Evolutionary conservation across 1,284 basidiomycete species (phyloP), one percentile per base, ranked within the genome.

Genomic region (Puccinia horiana): DNA sequence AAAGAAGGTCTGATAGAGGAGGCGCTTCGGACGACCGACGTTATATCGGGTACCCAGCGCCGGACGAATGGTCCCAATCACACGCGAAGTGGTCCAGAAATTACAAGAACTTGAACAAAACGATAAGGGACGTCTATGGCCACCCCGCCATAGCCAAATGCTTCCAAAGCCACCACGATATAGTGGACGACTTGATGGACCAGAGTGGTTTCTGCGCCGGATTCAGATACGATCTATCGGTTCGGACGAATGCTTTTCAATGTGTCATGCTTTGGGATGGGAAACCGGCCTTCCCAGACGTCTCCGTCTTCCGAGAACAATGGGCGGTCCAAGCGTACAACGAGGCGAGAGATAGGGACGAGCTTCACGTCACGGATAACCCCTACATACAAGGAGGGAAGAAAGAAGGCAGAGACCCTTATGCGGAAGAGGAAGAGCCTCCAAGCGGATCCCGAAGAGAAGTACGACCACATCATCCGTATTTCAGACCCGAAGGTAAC

Each of bases 1-100:
- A 65, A 23, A 20, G 26, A 8, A 35, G 32, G 32, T 20, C 16
- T 16, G 44, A 4, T 11, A 11, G 35, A 73, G 4, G 32, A 49
- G 49, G 3, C 35, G 35, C 6, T 14, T 65, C 61, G 9, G 70
- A 73, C 23, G 54, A 56, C 8, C 9, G 26, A 16, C 32, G 40
- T 18, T 75, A 75, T 23, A 54, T 20, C 3, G 73, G 73, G 9
- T 23, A 58, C 52, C 32, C 49, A 0, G 20, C 6, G 9, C 73
- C 47, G 32, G 47, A 44, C 8, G 73, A 75, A 23, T 75, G 73
- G 73, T n/a, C 49, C 47, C 72, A 74, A 16, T 29, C 72, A 14
- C 40, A 20, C 35, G 47, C 54, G 23, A 8, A 74, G 12, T 74
- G 72, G 72, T 4, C 44, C 1, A 6, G 11, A 2, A 74, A 74